Base-by-base conservation (phyloP, 2,329 filamentous ascomycete genomes). In the Penicillium paneum region DNA sequence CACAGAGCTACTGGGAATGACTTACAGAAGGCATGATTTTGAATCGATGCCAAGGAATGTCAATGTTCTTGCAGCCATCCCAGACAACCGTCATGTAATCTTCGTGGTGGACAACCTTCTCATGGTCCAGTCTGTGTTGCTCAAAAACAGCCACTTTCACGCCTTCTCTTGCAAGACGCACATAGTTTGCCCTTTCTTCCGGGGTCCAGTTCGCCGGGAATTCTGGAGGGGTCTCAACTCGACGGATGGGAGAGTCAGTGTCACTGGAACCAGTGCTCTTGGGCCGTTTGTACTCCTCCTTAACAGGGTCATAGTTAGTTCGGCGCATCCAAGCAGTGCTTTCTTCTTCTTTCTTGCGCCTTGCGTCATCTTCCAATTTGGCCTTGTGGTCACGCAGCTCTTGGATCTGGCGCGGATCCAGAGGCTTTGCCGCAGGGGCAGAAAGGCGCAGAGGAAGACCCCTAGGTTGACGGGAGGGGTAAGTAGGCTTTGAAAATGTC, bases 21-120 rank as follows among this genome's bases (percentile, higher is more conserved):
- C 52, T 39, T 28, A 54, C 52, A 13, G 24, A 32, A 24, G 19
- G n/a, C 19, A n/a, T 44, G 34, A 44, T 10, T 39, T 43, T 54
- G 39, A 54, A 50, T 31, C 34, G 31, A 39, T 54, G 46, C 52
- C 52, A 54, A 21, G 52, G 52, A 34, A 54, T 50, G 21, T 54
- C 52, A 29, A 54, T 32, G n/a, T 54, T 54, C 39, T 44, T 54
- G 26, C 40, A 54, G 4, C 28, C 39, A 44, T 54, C 52, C 52
- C 52, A 54, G 19, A 28, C 39, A 38, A 50, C 21, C 1, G 46
- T 44, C n/a, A 34, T 35, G 26, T 50, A 44, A 15, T 54, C 39
- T 6, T 44, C 5, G n/a, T 50, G 46, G 2, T n/a, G 21, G 3
- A 40, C 12, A 24, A 50, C 4, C 5, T 44, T 50, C n/a, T 49